Conservation (phyloP, 768 basidiomycete species). For the Macrolepiota fuliginosa region DNA sequence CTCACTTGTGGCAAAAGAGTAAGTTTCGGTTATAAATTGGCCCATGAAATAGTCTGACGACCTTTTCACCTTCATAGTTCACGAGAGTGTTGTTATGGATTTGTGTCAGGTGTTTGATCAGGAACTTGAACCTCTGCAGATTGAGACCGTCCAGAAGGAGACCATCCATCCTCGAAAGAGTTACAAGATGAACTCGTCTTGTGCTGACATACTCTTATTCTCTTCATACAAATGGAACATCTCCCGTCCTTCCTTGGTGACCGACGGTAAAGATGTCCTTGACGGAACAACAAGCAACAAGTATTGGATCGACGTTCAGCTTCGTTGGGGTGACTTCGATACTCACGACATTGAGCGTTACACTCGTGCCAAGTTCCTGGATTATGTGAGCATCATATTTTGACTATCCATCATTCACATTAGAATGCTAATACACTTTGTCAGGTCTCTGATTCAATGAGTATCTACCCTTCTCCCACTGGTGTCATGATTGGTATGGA, state of each 20-base stretch:
- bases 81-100: slow-evolving; percentile 13
- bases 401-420: background rate
- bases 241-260: slow-evolving; percentile 90
- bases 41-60: slow-evolving; percentile 2
- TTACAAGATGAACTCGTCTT: slow-evolving; percentile 99
- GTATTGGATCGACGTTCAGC: slow-evolving; percentile 96
- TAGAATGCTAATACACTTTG: background rate
- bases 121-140: slow-evolving; percentile 95
- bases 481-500: slow-evolving; percentile 99
- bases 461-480: slow-evolving; percentile 98
- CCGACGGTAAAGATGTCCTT: slow-evolving; percentile 92
- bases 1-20: slow-evolving; percentile 99
- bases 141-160: slow-evolving; percentile 99
- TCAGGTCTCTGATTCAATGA: slow-evolving; percentile 93
- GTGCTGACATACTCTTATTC: slow-evolving; percentile 96
- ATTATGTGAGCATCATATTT: slow-evolving; percentile 65
- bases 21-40: slow-evolving; percentile 31
- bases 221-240: slow-evolving; percentile 99
- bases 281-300: slow-evolving; percentile 99
- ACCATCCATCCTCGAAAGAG: slow-evolving; percentile 99
- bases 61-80: slow-evolving; percentile 27
- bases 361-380: slow-evolving; percentile 97
- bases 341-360: slow-evolving; percentile 99
- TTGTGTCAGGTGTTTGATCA: slow-evolving; percentile 97
- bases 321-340: slow-evolving; percentile 98